Percentiles rank a stretch among this genome's conserved stretches.
These are phyloP conservation scores for Gossypium laxum DNA, from an alignment of 441 rosid genomes.

Conservation along the genomic window DNA sequence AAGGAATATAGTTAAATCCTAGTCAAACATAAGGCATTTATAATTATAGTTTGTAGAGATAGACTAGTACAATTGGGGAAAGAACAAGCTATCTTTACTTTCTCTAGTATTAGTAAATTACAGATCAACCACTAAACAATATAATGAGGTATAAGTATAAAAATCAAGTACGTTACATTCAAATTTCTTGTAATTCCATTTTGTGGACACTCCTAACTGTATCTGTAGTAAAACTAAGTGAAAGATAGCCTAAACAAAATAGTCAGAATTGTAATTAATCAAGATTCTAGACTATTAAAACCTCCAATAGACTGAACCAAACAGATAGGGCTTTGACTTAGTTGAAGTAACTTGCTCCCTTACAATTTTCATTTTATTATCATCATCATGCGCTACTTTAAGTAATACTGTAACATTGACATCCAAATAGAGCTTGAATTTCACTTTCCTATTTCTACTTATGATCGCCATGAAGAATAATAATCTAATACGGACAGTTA, in stretches of 20 bases:
- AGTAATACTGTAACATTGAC: neutral
- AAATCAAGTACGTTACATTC: neutral
- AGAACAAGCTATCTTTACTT: neutral
- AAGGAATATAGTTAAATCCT: neutral
- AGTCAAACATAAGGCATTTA: constrained; percentile 2
- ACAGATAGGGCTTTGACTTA: neutral
- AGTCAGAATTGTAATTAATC: neutral
- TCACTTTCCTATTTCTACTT: neutral
- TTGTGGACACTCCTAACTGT: neutral
- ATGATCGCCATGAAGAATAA: no score
- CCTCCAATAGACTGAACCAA: neutral
- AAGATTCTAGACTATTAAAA: neutral
- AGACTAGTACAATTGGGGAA: neutral
- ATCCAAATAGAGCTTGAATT: neutral
- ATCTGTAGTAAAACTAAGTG: neutral
- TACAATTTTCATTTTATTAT: neutral
- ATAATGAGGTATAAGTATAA: neutral
- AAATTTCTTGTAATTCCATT: neutral
- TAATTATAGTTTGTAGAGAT: neutral
- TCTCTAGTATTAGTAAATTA: neutral
- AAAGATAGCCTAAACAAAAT: neutral
- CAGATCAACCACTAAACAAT: neutral
- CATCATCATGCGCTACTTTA: neutral
- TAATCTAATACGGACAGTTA: no score
- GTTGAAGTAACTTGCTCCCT: neutral